These are phyloP conservation scores for Fusarium devonianum DNA, from an alignment of 2,329 filamentous ascomycete genomes.

Conservation along the genomic window DNA sequence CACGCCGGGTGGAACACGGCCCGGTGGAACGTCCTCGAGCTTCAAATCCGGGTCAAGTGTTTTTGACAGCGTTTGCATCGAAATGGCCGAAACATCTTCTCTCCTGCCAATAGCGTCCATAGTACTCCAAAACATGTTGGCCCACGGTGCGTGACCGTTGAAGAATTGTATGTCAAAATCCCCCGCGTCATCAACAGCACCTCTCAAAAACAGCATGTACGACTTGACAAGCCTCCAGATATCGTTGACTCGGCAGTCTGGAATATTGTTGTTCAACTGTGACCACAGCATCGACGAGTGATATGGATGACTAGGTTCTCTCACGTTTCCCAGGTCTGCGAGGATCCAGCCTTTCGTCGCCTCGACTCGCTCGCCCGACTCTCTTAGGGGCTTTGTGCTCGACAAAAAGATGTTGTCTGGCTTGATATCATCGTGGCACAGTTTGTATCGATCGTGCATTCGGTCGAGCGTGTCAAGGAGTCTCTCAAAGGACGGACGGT, in stretches of 20 bases:
- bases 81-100: slow-evolving; percentile 6
- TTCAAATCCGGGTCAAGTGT: neutral
- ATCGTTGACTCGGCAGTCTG: slow-evolving; percentile 46
- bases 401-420: slow-evolving; percentile 44
- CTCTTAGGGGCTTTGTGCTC: neutral
- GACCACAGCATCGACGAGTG: slow-evolving; percentile 44
- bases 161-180: slow-evolving; percentile 42
- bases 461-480: slow-evolving; percentile 38
- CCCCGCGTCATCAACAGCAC: slow-evolving; percentile 24
- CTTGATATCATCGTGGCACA: slow-evolving; percentile 48
- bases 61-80: slow-evolving; percentile 4
- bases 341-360: slow-evolving; percentile 41
- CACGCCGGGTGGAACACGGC: neutral
- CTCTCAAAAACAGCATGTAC: slow-evolving; percentile 43
- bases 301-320: slow-evolving; percentile 42
- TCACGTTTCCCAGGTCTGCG: slow-evolving; percentile 45
- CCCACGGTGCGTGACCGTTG: slow-evolving; percentile 31
- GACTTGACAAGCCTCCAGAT: slow-evolving; percentile 42
- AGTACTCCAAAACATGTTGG: slow-evolving; percentile 40
- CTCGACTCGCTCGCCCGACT: neutral
- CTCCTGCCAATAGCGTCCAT: slow-evolving; percentile 9
- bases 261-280: slow-evolving; percentile 39
- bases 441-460: slow-evolving; percentile 37
- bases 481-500: slow-evolving; percentile 41
- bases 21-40: neutral